phyloP scores from a whole-genome alignment of 2,329 filamentous ascomycete species.

The Neonectria neomacrospora region DNA sequence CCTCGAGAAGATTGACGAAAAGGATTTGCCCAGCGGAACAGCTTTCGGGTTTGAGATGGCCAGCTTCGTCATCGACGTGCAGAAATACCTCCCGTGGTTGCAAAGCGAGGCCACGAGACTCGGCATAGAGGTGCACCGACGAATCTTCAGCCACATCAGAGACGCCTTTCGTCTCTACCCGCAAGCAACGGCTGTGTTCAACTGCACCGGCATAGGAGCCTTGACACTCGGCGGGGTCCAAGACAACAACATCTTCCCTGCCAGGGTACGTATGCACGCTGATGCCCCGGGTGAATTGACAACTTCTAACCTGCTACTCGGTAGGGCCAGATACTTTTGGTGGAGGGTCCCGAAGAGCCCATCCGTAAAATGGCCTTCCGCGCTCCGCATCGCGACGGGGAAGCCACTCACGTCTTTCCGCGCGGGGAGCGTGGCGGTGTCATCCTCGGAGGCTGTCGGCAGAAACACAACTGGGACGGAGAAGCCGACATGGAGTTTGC shows the following conservation, averaged over 20 bases:
- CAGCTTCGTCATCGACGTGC: conserved; percentile 69
- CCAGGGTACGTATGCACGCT: conserved; percentile 59
- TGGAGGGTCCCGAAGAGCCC: conserved; percentile 52
- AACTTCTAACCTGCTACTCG: neutral
- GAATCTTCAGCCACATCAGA: conserved; percentile 69
- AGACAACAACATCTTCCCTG: conserved; percentile 75
- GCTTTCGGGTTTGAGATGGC: conserved; percentile 50
- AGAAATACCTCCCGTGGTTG: conserved; percentile 83
- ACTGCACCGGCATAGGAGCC: conserved; percentile 80
- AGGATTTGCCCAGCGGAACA: conserved; percentile 48
- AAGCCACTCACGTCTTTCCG: conserved; percentile 58
- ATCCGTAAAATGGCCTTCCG: conserved; percentile 56
- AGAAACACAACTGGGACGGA: conserved; percentile 48
- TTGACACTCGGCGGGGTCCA: conserved; percentile 78
- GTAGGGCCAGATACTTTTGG: conserved; percentile 47
- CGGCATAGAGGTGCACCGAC: conserved; percentile 72
- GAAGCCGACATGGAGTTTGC: conserved; percentile 46
- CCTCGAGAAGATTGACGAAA: conserved; percentile 40
- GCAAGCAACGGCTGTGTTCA: conserved; percentile 70
- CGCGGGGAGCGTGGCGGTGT: conserved; percentile 50
- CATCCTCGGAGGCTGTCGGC: conserved; percentile 48
- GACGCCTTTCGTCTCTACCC: conserved; percentile 66
- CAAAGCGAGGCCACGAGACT: conserved; percentile 76
- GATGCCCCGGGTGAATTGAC: neutral
- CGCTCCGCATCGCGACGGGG: conserved; percentile 53